Base-by-base conservation (phyloP, 352 stramenopile genomes). In the Blastocystis sp. region DNA sequence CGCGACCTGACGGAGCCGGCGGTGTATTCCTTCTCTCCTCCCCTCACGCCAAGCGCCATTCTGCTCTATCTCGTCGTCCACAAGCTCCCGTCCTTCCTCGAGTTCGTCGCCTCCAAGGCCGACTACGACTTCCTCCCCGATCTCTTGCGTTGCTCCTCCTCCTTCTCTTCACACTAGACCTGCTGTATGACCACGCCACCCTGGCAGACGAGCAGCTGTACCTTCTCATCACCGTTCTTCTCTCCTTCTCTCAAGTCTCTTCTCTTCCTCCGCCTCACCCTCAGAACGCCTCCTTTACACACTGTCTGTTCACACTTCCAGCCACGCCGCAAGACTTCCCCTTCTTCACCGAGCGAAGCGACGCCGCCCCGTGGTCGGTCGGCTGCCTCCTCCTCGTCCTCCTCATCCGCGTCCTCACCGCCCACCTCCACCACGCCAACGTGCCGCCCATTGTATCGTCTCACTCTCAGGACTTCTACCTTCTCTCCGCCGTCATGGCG, bases 61-160 rank as follows among this genome's bases (percentile, higher is more conserved):
- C 69, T 79, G 28, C 63, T 79, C 38, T 79, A 79, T 61, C 69
- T 64, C 45, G 11, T 79, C 17, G 9, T 79, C 17, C 69, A 79
- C 54, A 79, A 79, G 40, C 42, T 79, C 1, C 69, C 69, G 42
- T 61, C 28, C 43, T 79, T 79, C 38, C 40, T 79, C 11, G 69
- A 79, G 54, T 79, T 64, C 43, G 63, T 79, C 24, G 28, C 9
- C 43, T 61, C 69, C 38, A 79, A 79, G 38, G 61, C 69, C 9
- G 69, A 79, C 21, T 79, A 79, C 45, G 42, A 34, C 1, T 79
- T 79, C 40, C 69, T 79, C 63, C 69, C 69, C 3, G 10, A 34
- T 6, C 45, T 79, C 19, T 54, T 43, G 17, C 28, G 69, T 79
- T 19, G 17, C 9, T 38, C 0, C 63, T 10, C 7, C 21, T 17